phyloP scores from a whole-genome alignment of 139 green algal species.

The Ostreobium quekettii region DNA sequence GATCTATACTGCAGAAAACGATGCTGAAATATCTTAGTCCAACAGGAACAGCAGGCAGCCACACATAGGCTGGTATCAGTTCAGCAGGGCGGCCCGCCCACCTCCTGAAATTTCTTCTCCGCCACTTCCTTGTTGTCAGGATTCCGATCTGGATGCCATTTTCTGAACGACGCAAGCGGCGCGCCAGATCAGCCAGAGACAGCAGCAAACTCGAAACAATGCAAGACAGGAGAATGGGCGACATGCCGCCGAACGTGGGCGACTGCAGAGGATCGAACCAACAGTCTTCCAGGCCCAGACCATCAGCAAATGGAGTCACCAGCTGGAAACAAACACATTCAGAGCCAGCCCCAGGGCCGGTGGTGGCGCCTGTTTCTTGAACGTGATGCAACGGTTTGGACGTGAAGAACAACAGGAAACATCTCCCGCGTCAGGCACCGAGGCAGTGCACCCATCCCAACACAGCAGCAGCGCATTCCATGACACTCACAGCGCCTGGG shows the following conservation, averaged over 20 bases:
- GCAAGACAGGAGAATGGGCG: too few relatives aligned
- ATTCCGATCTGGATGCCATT: conserved; percentile 78
- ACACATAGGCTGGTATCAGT: too few relatives aligned
- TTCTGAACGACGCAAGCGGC: conserved; percentile 22
- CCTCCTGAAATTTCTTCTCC: conserved; percentile 63
- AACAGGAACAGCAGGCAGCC: too few relatives aligned
- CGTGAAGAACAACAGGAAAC: not conserved
- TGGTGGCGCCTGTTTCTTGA: not conserved
- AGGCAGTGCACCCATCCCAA: too few relatives aligned
- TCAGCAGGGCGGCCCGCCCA: conserved; percentile 13
- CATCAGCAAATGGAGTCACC: too few relatives aligned
- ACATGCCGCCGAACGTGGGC: too few relatives aligned
- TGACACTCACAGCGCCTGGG: conserved; percentile 46
- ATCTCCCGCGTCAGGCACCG: too few relatives aligned
- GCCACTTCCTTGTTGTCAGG: conserved; percentile 67
- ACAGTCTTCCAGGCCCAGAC: too few relatives aligned
- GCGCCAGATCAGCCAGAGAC: not conserved
- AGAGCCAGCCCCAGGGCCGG: not conserved
- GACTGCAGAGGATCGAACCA: too few relatives aligned
- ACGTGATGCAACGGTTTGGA: not conserved
- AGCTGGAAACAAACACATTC: too few relatives aligned
- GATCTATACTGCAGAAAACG: too few relatives aligned
- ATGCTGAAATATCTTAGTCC: too few relatives aligned
- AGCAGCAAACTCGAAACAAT: not conserved
- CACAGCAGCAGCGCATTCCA: not conserved